Evolutionary conservation across 345 rosid species (phyloP), one percentile per base, ranked within the genome.

Genomic region (Bruguiera sexangula): DNA sequence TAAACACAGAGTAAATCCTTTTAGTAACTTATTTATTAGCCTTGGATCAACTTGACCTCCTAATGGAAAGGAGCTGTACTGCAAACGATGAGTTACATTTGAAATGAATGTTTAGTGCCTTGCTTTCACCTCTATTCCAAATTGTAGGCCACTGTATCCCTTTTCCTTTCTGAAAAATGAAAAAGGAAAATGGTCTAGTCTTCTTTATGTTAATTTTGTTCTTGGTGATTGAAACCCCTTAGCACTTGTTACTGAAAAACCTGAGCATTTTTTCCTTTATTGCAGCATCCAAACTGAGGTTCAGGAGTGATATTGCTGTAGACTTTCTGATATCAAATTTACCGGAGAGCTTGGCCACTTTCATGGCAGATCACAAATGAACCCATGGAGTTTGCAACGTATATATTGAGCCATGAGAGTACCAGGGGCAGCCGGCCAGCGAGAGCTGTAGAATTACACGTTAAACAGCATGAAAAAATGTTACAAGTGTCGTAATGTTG

Each of bases 241-340:
- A 18, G 26, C n/a, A 9, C 6, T 43, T 65, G 37, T 21, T 21
- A 18, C 32, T 3, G 5, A 31, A 69, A 27, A 54, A 8, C 22
- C 27, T 29, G n/a, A 29, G 2, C 7, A 48, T 36, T 67, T 6
- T 71, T 43, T 43, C 36, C 15, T 46, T 36, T 36, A 6, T n/a
- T 57, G 64, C 76, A 67, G 80, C 80, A 67, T 26, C 69, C 70
- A 36, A 63, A 76, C 64, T 72, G 55, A 71, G 52, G 22, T 60
- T 26, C 8, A 29, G 10, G 26, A 10, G 46, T 29, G 54, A 30
- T 69, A 16, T 36, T 9, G 10, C 32, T 37, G 22, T 68, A 66
- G 32, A 30, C 60, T 61, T 15, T 21, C 55, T 60, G 71, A 43
- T 29, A 0, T 37, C 43, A 0, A 56, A 53, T 30, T 54, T 39